phyloP scores from a whole-genome alignment of 495 filamentous ascomycete genomes.

The Neurospora sublineolata region DNA sequence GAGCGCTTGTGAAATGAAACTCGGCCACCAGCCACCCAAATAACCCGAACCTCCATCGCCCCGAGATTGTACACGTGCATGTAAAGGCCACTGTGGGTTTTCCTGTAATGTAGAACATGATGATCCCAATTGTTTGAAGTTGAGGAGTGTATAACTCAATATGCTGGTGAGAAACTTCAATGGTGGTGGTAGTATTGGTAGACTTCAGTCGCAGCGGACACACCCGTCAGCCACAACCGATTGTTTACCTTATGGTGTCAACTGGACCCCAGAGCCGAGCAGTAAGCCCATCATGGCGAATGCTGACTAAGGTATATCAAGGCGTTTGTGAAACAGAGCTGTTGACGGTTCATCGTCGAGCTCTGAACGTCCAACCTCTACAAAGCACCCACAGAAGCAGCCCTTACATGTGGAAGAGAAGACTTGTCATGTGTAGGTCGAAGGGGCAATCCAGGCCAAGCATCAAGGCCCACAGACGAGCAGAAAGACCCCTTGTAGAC shows the following conservation, averaged over 20 bases:
- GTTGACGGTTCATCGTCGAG: background rate
- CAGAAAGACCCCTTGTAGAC: background rate
- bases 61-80: background rate
- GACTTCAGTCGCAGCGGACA: background rate
- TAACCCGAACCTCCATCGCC: background rate
- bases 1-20: background rate
- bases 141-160: background rate
- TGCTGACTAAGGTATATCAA: background rate
- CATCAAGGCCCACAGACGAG: background rate
- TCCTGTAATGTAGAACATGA: background rate
- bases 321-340: background rate
- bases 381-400: background rate
- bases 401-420: background rate
- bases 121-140: background rate
- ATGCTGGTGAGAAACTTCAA: background rate
- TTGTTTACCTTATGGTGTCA: background rate
- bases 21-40: background rate
- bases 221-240: background rate
- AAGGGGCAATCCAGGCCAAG: background rate
- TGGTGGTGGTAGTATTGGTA: background rate
- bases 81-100: background rate
- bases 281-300: background rate
- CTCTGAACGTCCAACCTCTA: background rate
- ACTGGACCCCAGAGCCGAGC: background rate
- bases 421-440: background rate